Base-by-base conservation (phyloP, 768 basidiomycete species). In the Tricholoma sp. region DNA sequence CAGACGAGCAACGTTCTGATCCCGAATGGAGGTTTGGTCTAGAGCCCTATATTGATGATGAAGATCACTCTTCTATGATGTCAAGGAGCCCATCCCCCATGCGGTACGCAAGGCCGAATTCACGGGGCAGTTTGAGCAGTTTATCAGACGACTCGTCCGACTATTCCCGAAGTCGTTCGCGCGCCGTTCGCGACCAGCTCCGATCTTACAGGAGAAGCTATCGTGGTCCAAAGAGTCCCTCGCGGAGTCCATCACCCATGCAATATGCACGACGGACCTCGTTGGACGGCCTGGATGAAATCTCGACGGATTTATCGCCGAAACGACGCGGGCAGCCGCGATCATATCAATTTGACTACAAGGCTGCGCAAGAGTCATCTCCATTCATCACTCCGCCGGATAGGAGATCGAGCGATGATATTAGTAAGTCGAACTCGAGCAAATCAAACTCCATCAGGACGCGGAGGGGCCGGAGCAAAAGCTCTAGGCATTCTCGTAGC, bases 31-130 rank as follows among this genome's bases (percentile, higher is more conserved):
- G 15, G 15, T 36, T 33, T 29, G 33, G 41, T 8, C 3, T 33
- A 18, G 66, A 67, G 32, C 66, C 62, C 11, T 67, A 63, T 44
- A 50, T 66, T 3, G 68, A 68, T 47, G 63, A 65, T 44, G 52
- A 59, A 50, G 65, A 70, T 54, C 39, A 37, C 51, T 24, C 49
- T 10, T 59, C 63, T 17, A 48, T 61, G 2, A 34, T 68, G 15
- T 64, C 68, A 4, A 64, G 71, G 6, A 64, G 64, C 29, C 71
- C 70, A 0, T 72, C 71, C 2, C 72, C 72, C 12, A 74, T 74
- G 18, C 60, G 63, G 5, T 74, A 74, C 41, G 72, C 72, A n/a
- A 65, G 68, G 3, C 69, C 68, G 6, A 61, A 62, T 47, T 67
- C 71, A 15, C 63, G 63, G 10, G 66, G 67, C n/a, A 62, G 61